phyloP scores from a whole-genome alignment of 176 grass and related monocot species.

The Echinochloa phyllopogon region DNA sequence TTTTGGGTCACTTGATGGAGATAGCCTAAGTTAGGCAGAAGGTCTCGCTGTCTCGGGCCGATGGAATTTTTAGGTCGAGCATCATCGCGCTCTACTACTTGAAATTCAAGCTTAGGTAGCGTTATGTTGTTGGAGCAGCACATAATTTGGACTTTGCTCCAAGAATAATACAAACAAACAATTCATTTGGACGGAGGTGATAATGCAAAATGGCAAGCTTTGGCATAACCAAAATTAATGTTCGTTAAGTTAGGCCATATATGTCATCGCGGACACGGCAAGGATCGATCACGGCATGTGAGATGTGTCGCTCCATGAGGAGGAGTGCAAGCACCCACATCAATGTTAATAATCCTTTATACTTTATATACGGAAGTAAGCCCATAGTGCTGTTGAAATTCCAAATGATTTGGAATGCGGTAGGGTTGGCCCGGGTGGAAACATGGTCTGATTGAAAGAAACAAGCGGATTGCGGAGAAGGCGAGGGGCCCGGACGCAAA shows the following conservation, averaged over 20 bases:
- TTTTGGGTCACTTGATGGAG: too few relatives aligned
- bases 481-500: not conserved
- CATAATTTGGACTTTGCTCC: too few relatives aligned
- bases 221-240: not conserved
- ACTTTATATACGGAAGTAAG: too few relatives aligned
- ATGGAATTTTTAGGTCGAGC: not conserved
- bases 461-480: not conserved
- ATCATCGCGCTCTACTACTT: not conserved
- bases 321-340: too few relatives aligned
- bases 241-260: not conserved
- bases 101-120: not conserved
- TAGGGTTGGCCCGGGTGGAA: not conserved
- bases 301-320: too few relatives aligned
- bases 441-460: not conserved
- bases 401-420: too few relatives aligned
- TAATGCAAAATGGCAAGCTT: not conserved
- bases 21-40: not conserved
- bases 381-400: too few relatives aligned
- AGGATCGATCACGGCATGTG: not conserved
- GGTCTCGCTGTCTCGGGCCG: too few relatives aligned
- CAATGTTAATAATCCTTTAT: too few relatives aligned
- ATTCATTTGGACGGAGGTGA: not conserved
- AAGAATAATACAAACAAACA: not conserved
- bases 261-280: not conserved
- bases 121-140: too few relatives aligned